Base-by-base conservation (phyloP, 2,329 filamentous ascomycete genomes). In the Pleoardoris graminearum region DNA sequence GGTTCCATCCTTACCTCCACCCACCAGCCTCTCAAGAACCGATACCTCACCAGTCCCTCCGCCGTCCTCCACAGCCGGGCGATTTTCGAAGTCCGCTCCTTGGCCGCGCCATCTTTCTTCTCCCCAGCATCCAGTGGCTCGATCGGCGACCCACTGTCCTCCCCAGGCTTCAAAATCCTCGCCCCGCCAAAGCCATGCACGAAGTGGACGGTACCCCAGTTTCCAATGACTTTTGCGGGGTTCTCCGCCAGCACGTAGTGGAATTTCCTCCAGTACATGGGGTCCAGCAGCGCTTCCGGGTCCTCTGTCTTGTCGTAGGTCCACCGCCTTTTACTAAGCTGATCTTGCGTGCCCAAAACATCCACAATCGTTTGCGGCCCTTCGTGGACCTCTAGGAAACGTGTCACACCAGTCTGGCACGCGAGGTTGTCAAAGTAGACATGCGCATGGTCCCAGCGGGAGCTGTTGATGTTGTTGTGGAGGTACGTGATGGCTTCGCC, bases 401-500 rank as follows among this genome's bases (percentile, higher is more conserved):
- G 78, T 0, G 84, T 86, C 12, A 86, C 78, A 39, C 84, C 84
- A 2, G 84, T 85, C 63, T 86, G 85, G 50, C 82, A 85, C 2
- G 83, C 80, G 21, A 87, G 76, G 47, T 85, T 86, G 53, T 83
- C 83, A 52, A 85, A 73, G 62, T 85, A 78, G 6, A 86, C 78
- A 7, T 58, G 50, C 7, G 64, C 57, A 32, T 64, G 65, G 6
- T 45, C 38, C n/a, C 52, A 51, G 7, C 37, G 14, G 4, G 56
- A 54, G 30, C 60, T 57, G 0, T 56, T 17, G 11, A 65, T 57
- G 7, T 63, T 36, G 21, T 59, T 53, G 53, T 80, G 77, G 1
- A 81, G 71, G 10, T 66, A 60, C 21, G 66, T 63, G 8, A 97
- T 79, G 2, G 92, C 94, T 53, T 89, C 84, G 19, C 90, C 94